These are phyloP conservation scores for Leccinum ochraceum DNA, from an alignment of 768 basidiomycete genomes.

Conservation along the genomic window DNA sequence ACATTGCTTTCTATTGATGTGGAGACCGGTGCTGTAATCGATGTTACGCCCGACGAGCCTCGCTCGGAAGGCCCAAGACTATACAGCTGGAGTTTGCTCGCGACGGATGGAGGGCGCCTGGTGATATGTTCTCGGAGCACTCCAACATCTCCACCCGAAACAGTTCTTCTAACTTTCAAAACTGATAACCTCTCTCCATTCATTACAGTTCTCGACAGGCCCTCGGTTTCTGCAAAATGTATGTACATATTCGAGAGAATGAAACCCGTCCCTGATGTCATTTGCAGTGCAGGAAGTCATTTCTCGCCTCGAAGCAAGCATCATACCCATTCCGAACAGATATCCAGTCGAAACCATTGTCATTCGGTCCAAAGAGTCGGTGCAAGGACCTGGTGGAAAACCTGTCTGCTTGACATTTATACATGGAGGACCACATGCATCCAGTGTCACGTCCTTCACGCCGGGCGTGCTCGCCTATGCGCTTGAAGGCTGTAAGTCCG, in stretches of 20 bases:
- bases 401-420: slow-evolving; percentile 52
- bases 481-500: slow-evolving; percentile 58
- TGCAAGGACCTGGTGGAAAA: slow-evolving; percentile 11
- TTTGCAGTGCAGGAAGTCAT: slow-evolving; percentile 45
- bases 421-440: slow-evolving; percentile 67
- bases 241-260: not conserved
- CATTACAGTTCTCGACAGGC: slow-evolving; percentile 41
- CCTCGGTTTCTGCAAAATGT: slow-evolving; percentile 44
- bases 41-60: slow-evolving; percentile 26
- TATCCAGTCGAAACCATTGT: slow-evolving; percentile 57
- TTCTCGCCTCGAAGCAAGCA: slow-evolving; percentile 38
- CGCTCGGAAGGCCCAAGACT: slow-evolving; percentile 17
- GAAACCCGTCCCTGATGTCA: not conserved
- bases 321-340: slow-evolving; percentile 52
- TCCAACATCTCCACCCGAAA: slow-evolving; percentile 45
- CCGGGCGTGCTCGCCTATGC: slow-evolving; percentile 46
- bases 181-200: not conserved
- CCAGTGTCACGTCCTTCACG: slow-evolving; percentile 48
- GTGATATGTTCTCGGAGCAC: slow-evolving; percentile 56
- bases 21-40: slow-evolving; percentile 39
- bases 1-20: slow-evolving; percentile 51
- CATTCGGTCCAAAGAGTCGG: slow-evolving; percentile 35
- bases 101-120: slow-evolving; percentile 43
- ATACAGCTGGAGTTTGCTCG: slow-evolving; percentile 57
- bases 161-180: slow-evolving; percentile 48